A percentile compares a stretch with the other conserved stretches of the same genome.
Conservation (phyloP, 495 filamentous ascomycete genomes). For the Aspergillus campestris region DNA sequence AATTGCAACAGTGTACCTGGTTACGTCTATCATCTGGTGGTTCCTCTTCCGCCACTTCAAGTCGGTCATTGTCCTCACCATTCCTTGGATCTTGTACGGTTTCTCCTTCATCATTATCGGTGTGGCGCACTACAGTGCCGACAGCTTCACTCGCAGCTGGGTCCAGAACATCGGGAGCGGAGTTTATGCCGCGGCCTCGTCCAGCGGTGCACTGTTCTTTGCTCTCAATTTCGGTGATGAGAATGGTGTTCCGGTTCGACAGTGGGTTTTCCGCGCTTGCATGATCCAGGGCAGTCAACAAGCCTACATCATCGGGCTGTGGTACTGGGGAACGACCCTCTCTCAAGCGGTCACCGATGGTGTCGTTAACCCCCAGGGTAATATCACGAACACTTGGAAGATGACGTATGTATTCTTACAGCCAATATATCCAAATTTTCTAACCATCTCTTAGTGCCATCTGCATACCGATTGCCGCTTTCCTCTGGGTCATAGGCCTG, state of each 20-base stretch:
- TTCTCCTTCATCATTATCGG: conserved; percentile 59
- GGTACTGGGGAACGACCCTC: conserved; percentile 44
- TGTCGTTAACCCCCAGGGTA: conserved; percentile 20
- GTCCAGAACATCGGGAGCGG: conserved; percentile 42
- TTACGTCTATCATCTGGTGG: conserved; percentile 59
- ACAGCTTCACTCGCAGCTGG: conserved; percentile 37
- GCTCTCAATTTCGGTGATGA: conserved; percentile 46
- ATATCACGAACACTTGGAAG: conserved; percentile 37
- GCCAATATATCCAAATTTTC: background rate
- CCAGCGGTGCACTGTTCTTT: conserved; percentile 44
- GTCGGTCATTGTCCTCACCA: conserved; percentile 51
- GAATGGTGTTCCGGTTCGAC: conserved; percentile 37
- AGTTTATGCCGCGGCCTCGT: conserved; percentile 40
- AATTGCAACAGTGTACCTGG: conserved; percentile 55
- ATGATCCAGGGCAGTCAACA: conserved; percentile 45
- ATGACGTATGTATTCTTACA: conserved; percentile 32
- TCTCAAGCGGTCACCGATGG: conserved; percentile 30
- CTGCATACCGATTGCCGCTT: conserved; percentile 31
- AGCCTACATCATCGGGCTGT: conserved; percentile 41
- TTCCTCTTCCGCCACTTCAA: conserved; percentile 52
- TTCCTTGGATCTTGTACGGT: conserved; percentile 58
- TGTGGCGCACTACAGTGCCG: conserved; percentile 47
- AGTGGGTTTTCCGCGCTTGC: conserved; percentile 47
- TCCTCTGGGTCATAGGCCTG: conserved; percentile 36
- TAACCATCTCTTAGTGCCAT: conserved; percentile 26